A percentile compares a stretch with the other conserved stretches of the same genome.
Evolutionary conservation across 1,284 basidiomycete species (phyloP).

Genomic region (Sanghuangporus sanghuang): DNA sequence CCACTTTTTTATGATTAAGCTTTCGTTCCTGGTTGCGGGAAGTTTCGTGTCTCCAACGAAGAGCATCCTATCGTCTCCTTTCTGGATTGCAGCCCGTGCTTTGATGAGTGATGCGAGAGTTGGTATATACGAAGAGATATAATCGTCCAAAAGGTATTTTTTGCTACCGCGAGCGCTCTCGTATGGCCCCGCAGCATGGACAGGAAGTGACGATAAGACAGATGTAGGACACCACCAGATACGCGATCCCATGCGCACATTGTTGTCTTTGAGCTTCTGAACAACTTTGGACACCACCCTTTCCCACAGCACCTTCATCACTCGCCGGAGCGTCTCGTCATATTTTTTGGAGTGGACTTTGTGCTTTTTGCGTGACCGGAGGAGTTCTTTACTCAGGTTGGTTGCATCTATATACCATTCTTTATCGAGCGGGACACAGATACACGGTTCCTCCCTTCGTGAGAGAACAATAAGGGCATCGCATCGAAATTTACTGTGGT

Average conservation of each 20-base stretch:
- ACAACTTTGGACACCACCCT: conserved; percentile 29
- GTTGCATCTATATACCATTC: neutral
- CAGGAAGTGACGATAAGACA: conserved; percentile 29
- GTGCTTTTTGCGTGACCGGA: no score
- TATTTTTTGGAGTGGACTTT: no score
- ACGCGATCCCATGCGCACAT: no score
- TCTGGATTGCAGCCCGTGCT: neutral
- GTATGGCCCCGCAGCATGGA: conserved; percentile 25
- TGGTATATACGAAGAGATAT: conserved; percentile 35
- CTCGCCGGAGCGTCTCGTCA: conserved; percentile 14
- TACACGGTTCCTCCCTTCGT: neutral
- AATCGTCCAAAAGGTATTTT: conserved; percentile 24
- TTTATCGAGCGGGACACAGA: neutral
- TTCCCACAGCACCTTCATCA: conserved; percentile 31
- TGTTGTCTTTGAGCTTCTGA: conserved; percentile 20
- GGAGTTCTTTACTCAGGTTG: no score
- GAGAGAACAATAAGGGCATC: neutral
- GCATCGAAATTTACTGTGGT: neutral
- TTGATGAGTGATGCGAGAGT: conserved; percentile 30
- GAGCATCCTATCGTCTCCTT: neutral
- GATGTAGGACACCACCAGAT: conserved; percentile 43
- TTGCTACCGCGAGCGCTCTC: neutral
- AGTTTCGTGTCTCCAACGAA: neutral
- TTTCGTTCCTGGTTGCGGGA: neutral
- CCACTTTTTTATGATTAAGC: neutral